phyloP scores from a whole-genome alignment of 2,329 filamentous ascomycete species.

The Cadophora gregata region DNA sequence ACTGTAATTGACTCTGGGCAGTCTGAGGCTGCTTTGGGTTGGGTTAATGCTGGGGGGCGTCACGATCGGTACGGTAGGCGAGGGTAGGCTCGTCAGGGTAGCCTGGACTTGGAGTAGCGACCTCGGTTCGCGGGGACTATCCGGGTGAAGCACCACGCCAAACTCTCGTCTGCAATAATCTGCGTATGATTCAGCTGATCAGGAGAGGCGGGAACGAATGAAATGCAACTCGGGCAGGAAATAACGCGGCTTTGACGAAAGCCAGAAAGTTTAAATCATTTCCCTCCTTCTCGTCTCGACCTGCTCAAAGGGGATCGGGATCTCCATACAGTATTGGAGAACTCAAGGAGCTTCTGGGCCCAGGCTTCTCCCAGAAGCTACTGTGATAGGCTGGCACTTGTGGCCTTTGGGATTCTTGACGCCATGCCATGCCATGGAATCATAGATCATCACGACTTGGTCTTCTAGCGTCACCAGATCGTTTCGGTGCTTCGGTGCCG shows the following conservation, averaged over 20 bases:
- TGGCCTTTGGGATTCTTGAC: slow-evolving; percentile 8
- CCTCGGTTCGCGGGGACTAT: slow-evolving; percentile 12
- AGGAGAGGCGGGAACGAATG: neutral
- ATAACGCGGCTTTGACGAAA: neutral
- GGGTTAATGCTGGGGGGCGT: neutral
- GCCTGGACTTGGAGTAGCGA: neutral
- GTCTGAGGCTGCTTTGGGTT: slow-evolving; percentile 3
- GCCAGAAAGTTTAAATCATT: neutral
- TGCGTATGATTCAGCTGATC: slow-evolving; percentile 11
- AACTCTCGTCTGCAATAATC: neutral
- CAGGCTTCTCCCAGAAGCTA: neutral
- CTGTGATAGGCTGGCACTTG: neutral
- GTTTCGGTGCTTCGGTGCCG: slow-evolving; percentile 2
- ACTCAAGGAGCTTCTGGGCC: neutral
- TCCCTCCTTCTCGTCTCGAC: neutral
- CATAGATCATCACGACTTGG: neutral
- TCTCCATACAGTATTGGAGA: neutral
- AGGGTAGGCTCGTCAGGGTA: too few relatives aligned
- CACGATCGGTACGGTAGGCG: neutral
- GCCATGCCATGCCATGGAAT: neutral
- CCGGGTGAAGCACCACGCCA: neutral
- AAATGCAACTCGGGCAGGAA: neutral
- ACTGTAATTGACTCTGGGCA: neutral
- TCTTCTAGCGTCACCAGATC: neutral
- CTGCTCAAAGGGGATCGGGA: neutral